phyloP scores from a whole-genome alignment of 208 protist species.

The Jaenimonas drosophilae region DNA sequence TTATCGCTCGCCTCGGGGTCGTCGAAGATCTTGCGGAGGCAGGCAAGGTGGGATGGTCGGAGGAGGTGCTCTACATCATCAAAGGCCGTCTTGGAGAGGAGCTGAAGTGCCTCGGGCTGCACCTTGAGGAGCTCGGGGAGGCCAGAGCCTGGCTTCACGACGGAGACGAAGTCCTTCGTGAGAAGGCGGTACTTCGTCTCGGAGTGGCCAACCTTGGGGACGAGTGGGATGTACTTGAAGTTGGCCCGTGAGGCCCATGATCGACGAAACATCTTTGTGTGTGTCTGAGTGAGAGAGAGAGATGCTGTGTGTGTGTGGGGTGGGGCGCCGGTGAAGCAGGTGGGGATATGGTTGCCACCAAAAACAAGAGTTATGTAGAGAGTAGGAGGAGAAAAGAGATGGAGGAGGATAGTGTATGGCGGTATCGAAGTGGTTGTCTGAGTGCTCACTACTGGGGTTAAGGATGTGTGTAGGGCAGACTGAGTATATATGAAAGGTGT shows the following conservation, averaged over 20 bases:
- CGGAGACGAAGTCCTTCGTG: slow-evolving; percentile 81
- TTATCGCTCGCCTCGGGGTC: slow-evolving; percentile 95
- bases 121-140: slow-evolving; percentile 81
- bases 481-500: too few species aligned
- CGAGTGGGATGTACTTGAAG: slow-evolving; percentile 74
- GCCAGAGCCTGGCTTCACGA: slow-evolving; percentile 37
- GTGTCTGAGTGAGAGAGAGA: not conserved
- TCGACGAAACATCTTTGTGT: slow-evolving; percentile 38
- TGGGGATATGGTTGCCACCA: too few species aligned
- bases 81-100: slow-evolving; percentile 85
- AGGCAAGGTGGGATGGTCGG: slow-evolving; percentile 88
- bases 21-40: slow-evolving; percentile 92
- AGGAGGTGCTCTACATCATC: slow-evolving; percentile 93
- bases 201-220: slow-evolving; percentile 59
- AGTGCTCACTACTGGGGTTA: too few species aligned
- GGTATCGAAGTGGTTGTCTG: too few species aligned
- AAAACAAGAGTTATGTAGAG: too few species aligned
- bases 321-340: too few species aligned
- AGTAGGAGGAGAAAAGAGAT: too few species aligned
- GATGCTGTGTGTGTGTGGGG: too few species aligned
- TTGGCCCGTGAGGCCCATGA: slow-evolving; percentile 16
- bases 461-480: too few species aligned
- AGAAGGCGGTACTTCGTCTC: slow-evolving; percentile 68
- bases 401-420: too few species aligned
- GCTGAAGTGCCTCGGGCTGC: slow-evolving; percentile 76